Base-by-base conservation (phyloP, 2,329 filamentous ascomycete species). In the Verticillium klebahnii region DNA sequence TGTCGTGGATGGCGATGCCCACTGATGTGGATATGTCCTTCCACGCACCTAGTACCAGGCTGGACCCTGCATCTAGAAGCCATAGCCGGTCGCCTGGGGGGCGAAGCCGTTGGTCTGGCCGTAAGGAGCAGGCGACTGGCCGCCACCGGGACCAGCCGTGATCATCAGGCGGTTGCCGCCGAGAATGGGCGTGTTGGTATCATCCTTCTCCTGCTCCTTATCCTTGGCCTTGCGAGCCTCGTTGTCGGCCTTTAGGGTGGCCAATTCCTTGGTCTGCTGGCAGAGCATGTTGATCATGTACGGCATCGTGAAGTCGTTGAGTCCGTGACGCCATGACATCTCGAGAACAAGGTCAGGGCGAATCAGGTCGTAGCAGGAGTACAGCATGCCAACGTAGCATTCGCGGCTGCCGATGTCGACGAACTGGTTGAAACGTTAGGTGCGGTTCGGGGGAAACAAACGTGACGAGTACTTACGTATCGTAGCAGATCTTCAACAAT, bases 321-420 rank as follows among this genome's bases (percentile, higher is more conserved):
- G 89, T 63, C 93, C 92, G 74, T 97, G 85, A 69, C 95, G 94
- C 95, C 95, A 99, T 63, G 95, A 98, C 62, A 99, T 86, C 80
- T 99, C 95, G 76, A 99, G 86, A 63, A 99, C 90, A 59, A 96
- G 83, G 72, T 98, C 93, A 3, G 96, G 90, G 19, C 92, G 92
- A 69, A 99, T 93, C 65, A 99, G 89, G 63, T 98, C 95, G 78
- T 99, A 97, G 84, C 95, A 99, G 59, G 96, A 90, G 74, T 99
- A 99, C 57, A 99, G 85, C 93, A 99, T 99, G 73, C 93, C 96
- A n/a, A 97, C 95, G 74, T 97, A 99, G 85, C 95, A 99, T 77
- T 99, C 95, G 65, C 94, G 93, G 82, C 94, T 97, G 70, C 96
- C 95, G 78, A 99, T 97, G 73, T 99, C 95, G 72, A 99, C 95